Conservation (phyloP, 2,329 filamentous ascomycete genomes). For the Claviceps sp. region DNA sequence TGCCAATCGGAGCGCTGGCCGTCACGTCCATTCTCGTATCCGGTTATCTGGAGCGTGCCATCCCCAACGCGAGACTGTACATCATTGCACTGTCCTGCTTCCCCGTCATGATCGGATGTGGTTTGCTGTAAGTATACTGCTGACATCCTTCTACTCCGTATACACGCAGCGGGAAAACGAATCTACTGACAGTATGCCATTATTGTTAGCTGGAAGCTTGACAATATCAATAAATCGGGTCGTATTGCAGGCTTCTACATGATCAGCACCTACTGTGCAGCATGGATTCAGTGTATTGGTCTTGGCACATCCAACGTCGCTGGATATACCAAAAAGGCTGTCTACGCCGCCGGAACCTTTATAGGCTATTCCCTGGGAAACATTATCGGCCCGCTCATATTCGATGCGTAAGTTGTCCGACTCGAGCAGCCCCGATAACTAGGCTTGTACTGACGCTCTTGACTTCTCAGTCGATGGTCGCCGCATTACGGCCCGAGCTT, state of each 20-base stretch:
- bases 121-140: slow-evolving; percentile 13
- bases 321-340: slow-evolving; percentile 19
- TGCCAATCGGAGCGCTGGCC: slow-evolving; percentile 11
- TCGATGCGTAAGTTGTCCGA: slow-evolving; percentile 13
- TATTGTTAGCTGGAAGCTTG: slow-evolving; percentile 11
- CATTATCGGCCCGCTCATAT: slow-evolving; percentile 19
- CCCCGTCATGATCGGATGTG: slow-evolving; percentile 17
- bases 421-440: neutral
- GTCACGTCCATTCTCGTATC: slow-evolving; percentile 18
- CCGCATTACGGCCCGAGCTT: slow-evolving; percentile 18
- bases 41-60: slow-evolving; percentile 14
- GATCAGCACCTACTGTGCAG: slow-evolving; percentile 18
- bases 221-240: slow-evolving; percentile 9
- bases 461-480: slow-evolving; percentile 12
- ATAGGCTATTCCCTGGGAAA: slow-evolving; percentile 22
- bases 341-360: slow-evolving; percentile 12
- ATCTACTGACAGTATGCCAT: neutral
- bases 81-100: slow-evolving; percentile 13
- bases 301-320: slow-evolving; percentile 20
- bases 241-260: slow-evolving; percentile 18
- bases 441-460: neutral
- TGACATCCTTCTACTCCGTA: neutral
- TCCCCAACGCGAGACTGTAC: slow-evolving; percentile 14
- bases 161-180: neutral
- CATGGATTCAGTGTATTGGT: slow-evolving; percentile 17